Base-by-base conservation (phyloP, 148 eudicot genomes). In the Linanthus parryae region DNA sequence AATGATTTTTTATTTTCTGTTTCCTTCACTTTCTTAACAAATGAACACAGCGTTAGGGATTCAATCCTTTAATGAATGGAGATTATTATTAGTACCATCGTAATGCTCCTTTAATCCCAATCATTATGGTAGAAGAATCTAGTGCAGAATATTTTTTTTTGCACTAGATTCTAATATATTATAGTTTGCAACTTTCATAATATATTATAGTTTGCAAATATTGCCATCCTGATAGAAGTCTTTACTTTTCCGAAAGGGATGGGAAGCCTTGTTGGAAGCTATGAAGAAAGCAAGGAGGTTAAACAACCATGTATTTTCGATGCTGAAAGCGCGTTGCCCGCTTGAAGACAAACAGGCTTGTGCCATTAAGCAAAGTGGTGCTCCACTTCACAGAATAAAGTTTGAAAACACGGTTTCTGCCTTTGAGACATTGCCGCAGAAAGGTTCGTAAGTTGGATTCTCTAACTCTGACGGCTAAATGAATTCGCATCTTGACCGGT, bases 261-360 rank as follows among this genome's bases (percentile, higher is more conserved):
- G 81, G 75, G 90, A 87, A 64, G 70, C 70, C 28, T 65, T 92
- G 18, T 36, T 92, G 48, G 98, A 92, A 76, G 92, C 94, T 30
- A 87, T 92, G 96, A 92, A 84, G 83, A 92, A 87, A 77, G 85
- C 90, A n/a, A 65, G 98, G 68, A 80, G 98, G 61, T 49, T 92
- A 69, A 92, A 92, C 66, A 87, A 86, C 66, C 98, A 92, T 12
- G 98, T 92, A 22, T 87, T 86, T 66, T 92, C 98, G 23, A 81
- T 92, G 96, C 73, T 92, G 54, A 92, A 92, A 72, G 96, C 96
- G 0, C 90, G 98, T 16, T 92, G 98, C 69, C 98, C 98, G 1
- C 78, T 92, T 13, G 98, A 92, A 74, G 98, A 92, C 71, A 92
- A 92, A 64, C 92, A 80, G 47, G 96, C 98, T 27, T 92, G 86